Base-by-base conservation (phyloP, 352 stramenopile genomes). In the Aphanomyces astaci region DNA sequence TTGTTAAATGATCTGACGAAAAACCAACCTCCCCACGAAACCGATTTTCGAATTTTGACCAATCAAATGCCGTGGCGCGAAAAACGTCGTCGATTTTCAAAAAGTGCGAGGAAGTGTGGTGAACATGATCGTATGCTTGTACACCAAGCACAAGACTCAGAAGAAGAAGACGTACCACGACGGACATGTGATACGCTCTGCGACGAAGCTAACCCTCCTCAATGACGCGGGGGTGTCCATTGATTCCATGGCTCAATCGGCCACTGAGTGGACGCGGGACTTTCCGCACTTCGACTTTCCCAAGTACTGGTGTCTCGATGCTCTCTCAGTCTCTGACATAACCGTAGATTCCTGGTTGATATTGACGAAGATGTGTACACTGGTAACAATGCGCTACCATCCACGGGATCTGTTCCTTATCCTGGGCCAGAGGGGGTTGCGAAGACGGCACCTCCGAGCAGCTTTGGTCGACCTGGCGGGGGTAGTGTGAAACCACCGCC, bases 71-170 rank as follows among this genome's bases (percentile, higher is more conserved):
- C 22, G 33, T n/a, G 51, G 51, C 51, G 51, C 51, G 51, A 59
- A 39, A 33, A 33, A 22, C 7, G 13, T 46, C 39, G 39, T 17
- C 11, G 13, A 39, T 33, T 59, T 30, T 7, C 5, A 40, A 33
- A 32, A 11, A 63, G 25, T 31, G 17, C n/a, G 15, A 28, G 10
- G 17, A 25, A 15, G 54, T 11, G 7, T 7, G 5, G n/a, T 25
- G 28, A 2, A 13, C 22, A 59, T 59, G 62, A 68, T 68, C 46
- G 27, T 45, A 72, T 92, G 84, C 73, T 89, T 92, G 82, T 92
- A 91, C 78, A 92, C 84, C 43, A 94, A 90, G 73, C 79, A 94
- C 79, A 92, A 91, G 79, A 89, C 83, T 48, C 83, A 92, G 74
- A 94, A 94, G 76, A 76, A 77, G 66, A 94, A 94, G 73, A 75